phyloP scores from a whole-genome alignment of 1,139 yeast genomes.

The Geotrichum carabidarum region DNA sequence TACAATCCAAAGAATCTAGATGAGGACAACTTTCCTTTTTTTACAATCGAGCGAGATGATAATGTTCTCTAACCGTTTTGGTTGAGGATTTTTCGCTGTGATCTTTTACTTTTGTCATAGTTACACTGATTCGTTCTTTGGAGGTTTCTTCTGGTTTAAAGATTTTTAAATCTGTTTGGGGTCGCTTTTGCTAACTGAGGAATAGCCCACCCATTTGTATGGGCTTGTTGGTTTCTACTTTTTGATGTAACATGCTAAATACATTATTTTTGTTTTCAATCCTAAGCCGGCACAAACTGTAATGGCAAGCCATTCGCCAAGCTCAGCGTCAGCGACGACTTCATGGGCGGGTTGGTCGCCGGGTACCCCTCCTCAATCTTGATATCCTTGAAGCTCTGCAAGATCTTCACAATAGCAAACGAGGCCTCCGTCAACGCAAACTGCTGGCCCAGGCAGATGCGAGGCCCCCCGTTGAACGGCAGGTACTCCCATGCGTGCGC shows the following conservation, averaged over 20 bases:
- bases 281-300: slow-evolving; percentile 46
- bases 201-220: not conserved
- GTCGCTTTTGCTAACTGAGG: not conserved
- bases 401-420: slow-evolving; percentile 45
- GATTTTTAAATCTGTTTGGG: not conserved
- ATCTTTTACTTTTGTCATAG: slow-evolving; percentile 49
- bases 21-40: slow-evolving; percentile 34
- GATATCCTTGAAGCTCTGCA: slow-evolving; percentile 37
- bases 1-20: slow-evolving; percentile 17
- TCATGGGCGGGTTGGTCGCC: not conserved
- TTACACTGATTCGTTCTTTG: slow-evolving; percentile 45
- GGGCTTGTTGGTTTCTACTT: not conserved
- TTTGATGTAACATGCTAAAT: not conserved
- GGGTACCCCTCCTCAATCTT: not conserved
- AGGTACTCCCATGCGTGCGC: slow-evolving; percentile 34
- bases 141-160: not conserved
- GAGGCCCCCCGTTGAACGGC: slow-evolving; percentile 55
- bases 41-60: slow-evolving; percentile 32
- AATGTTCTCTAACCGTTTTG: slow-evolving; percentile 33
- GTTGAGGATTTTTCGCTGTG: slow-evolving; percentile 39
- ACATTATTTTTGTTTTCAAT: slow-evolving; percentile 22
- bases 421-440: slow-evolving; percentile 55
- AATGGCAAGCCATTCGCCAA: slow-evolving; percentile 27
- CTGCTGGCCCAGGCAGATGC: slow-evolving; percentile 57
- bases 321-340: slow-evolving; percentile 11